Conservation (phyloP, 108 stramenopile genomes). For the Discostella stelligeroides region DNA sequence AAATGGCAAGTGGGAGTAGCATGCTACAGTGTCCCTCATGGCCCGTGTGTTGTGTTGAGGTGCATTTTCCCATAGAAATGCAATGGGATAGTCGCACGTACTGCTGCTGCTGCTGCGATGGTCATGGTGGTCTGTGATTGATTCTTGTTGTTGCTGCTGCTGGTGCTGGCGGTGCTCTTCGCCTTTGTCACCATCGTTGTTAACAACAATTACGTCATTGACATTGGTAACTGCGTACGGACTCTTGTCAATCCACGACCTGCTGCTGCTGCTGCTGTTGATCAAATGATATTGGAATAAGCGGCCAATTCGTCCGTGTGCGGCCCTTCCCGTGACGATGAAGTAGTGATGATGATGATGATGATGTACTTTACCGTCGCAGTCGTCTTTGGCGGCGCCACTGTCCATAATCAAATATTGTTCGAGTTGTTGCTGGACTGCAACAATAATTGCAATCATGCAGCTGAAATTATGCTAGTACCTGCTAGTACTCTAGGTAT, state of each 20-base stretch:
- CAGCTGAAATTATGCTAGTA: too few species aligned
- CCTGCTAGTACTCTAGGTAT: too few species aligned
- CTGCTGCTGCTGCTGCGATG: background rate
- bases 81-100: background rate
- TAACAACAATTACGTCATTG: background rate
- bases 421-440: too few species aligned
- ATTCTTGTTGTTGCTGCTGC: background rate
- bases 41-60: slow-evolving; percentile 66
- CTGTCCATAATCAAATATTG: too few species aligned
- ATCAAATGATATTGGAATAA: slow-evolving; percentile 11
- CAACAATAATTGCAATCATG: too few species aligned
- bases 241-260: slow-evolving; percentile 30
- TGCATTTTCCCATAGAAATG: slow-evolving; percentile 85
- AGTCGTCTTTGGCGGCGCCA: too few species aligned
- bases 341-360: too few species aligned
- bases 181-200: background rate
- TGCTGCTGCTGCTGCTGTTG: background rate
- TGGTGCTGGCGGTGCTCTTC: background rate
- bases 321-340: slow-evolving; percentile 38
- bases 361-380: too few species aligned
- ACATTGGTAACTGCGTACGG: slow-evolving; percentile 10
- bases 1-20: slow-evolving; percentile 82
- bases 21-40: slow-evolving; percentile 52
- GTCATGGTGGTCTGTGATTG: background rate
- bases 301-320: slow-evolving; percentile 27